Evolutionary conservation across 2,329 filamentous ascomycete species (phyloP), one percentile per base, ranked within the genome.

Genomic region (Fusarium graminum): DNA sequence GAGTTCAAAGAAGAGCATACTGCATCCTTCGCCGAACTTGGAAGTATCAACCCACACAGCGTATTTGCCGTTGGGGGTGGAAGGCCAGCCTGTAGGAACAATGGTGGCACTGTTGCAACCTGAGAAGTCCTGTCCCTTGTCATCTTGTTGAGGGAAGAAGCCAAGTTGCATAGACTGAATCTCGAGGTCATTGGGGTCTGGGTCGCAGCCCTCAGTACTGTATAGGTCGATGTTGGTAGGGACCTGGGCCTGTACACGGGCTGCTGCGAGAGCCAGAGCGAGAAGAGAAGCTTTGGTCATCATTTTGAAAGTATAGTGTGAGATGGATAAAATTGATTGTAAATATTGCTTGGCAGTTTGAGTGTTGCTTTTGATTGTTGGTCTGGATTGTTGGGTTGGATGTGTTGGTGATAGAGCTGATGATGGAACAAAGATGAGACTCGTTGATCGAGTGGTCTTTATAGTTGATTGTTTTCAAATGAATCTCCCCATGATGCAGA

Each of bases 1-100:
- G 2, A 62, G 42, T 12, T 59, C 22, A 29, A 29, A 62, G 41
- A 62, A 62, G 29, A 62, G 59, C 46, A 62, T 52, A 17, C 43
- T 50, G 29, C 59, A 62, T 6, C 42, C 38, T 2, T 58, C 42
- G 4, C 42, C 59, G 13, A 62, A 42, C 3, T 19, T 34, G 13
- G 47, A 13, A 1, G 59, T 62, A 25, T 62, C 59, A 26, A 54
- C n/a, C 51, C 51, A 54, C 9, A 54, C 51, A 14, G 26, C 17
- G 19, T 54, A 54, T 54, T 49, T 49, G 0, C 42, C 51, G 6
- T 49, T 49, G 7, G n/a, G 5, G 2, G 8, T 54, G 2, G 32
- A 25, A 12, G 51, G 51, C 51, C 51, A 54, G 16, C 43, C 51
- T 9, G 19, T 13, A 4, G 51, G 51, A 3, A 40, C 43, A 14